Base-by-base conservation (phyloP, 306 rosid species). In the Biancaea sappan region DNA sequence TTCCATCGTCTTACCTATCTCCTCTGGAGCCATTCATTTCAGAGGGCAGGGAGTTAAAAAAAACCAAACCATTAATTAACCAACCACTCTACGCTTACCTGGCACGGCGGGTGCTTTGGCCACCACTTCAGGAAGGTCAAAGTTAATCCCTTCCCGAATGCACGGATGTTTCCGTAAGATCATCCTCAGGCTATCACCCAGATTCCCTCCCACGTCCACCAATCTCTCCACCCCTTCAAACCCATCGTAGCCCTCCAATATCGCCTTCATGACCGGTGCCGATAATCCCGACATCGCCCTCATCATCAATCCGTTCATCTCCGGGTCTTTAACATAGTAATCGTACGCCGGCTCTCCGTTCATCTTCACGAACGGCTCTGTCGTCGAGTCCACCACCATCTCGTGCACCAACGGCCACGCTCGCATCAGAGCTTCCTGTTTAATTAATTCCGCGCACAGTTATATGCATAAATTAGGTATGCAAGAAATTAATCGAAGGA, bases 121-220 rank as follows among this genome's bases (percentile, higher is more conserved):
- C 10, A 94, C 96, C 4, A 94, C 96, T 64, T 90, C 83, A 0
- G 97, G 95, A 28, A 94, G 80, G 24, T 94, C 98, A 57, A 94
- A 94, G 80, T 94, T 94, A 7, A 94, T 83, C 37, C 86, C 98
- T 53, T 88, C 78, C 3, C 52, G 57, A 2, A 94, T 75, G 8
- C 32, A 9, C 3, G 96, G 96, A 24, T 82, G 67, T 47, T 87
- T 91, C 3, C 43, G 81, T 22, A 91, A 7, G 62, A 94, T 94
- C 98, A 91, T 94, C 44, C 83, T 59, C 69, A 94, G 87, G 86
- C 98, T 91, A 76, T 94, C 96, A 3, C 94, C 96, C 1, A 87
- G 96, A 22, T 97, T 94, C 16, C 98, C 98, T 1, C 97, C 98
- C 4, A 94, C 97, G 46, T 94, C 98, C 6, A 94, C 97, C 14